These are phyloP conservation scores for Irpex sp. DNA, from an alignment of 1,284 basidiomycete genomes.

Conservation along the genomic window DNA sequence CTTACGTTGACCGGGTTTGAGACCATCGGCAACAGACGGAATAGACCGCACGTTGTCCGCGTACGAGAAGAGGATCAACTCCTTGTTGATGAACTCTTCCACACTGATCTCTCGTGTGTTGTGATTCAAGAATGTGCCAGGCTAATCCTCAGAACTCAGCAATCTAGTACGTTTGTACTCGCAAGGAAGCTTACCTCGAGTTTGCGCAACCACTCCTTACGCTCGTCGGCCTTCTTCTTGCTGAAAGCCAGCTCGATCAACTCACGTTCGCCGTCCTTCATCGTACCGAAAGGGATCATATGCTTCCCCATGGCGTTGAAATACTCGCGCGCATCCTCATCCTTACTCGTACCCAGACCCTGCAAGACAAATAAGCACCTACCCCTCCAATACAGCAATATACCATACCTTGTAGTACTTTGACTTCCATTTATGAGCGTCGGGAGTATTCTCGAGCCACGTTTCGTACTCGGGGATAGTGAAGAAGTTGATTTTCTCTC, in stretches of 20 bases:
- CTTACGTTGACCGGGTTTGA: constrained; percentile 99
- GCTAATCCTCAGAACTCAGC: constrained; percentile 40
- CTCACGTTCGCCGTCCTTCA: constrained; percentile 79
- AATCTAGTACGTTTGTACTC: background rate
- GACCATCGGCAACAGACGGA: constrained; percentile 88
- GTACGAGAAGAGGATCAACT: constrained; percentile 99
- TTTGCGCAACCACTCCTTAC: constrained; percentile 97
- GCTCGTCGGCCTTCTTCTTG: constrained; percentile 99
- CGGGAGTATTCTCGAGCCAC: constrained; percentile 83
- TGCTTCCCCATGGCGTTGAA: constrained; percentile 93
- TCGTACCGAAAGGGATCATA: constrained; percentile 88
- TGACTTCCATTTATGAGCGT: constrained; percentile 82
- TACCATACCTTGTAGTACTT: constrained; percentile 92
- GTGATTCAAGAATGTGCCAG: constrained; percentile 95
- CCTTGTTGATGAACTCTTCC: constrained; percentile 97
- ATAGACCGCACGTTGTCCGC: constrained; percentile 98
- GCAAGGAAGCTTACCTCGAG: constrained; percentile 64
- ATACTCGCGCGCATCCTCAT: constrained; percentile 89
- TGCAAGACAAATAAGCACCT: constrained; percentile 26
- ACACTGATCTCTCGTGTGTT: constrained; percentile 84
- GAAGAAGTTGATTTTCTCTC: constrained; percentile 87
- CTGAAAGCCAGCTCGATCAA: constrained; percentile 98
- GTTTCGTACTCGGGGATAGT: constrained; percentile 96
- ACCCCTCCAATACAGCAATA: background rate
- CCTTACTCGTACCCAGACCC: constrained; percentile 95